Conservation (phyloP, 1,284 basidiomycete species). For the Mycena sp. region DNA sequence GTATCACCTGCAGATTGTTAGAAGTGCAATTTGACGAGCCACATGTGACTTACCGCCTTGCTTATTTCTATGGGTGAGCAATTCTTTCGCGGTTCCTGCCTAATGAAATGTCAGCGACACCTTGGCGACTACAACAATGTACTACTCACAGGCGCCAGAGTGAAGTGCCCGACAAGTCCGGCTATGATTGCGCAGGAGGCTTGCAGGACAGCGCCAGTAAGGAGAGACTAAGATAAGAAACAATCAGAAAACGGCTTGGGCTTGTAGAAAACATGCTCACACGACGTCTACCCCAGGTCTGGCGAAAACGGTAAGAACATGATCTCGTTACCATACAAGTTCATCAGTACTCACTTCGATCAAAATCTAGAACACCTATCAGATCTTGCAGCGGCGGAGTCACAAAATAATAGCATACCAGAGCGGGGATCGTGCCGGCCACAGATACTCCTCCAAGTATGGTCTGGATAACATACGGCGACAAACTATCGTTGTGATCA, state of each 20-base stretch:
- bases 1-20: slow-evolving; percentile 52
- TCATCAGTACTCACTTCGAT: slow-evolving; percentile 47
- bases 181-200: slow-evolving; percentile 74
- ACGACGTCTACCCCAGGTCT: slow-evolving; percentile 17
- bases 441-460: slow-evolving; percentile 78
- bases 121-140: background rate
- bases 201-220: slow-evolving; percentile 73
- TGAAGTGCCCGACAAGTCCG: slow-evolving; percentile 77
- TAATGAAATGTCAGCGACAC: background rate
- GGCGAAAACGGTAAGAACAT: slow-evolving; percentile 17
- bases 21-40: background rate
- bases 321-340: background rate
- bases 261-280: background rate
- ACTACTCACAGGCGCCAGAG: slow-evolving; percentile 56
- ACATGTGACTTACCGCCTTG: slow-evolving; percentile 52
- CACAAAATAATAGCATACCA: slow-evolving; percentile 44
- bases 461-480: slow-evolving; percentile 77
- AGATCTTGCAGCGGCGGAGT: background rate
- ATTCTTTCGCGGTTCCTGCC: slow-evolving; percentile 37
- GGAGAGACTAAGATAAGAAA: slow-evolving; percentile 55
- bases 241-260: background rate
- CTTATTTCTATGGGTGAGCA: slow-evolving; percentile 63
- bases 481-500: slow-evolving; percentile 50
- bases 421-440: slow-evolving; percentile 69
- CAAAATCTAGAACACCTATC: slow-evolving; percentile 40